A percentile compares a stretch with the other conserved stretches of the same genome.
Conservation (phyloP, 768 basidiomycete species). For the Pisolithus albus region DNA sequence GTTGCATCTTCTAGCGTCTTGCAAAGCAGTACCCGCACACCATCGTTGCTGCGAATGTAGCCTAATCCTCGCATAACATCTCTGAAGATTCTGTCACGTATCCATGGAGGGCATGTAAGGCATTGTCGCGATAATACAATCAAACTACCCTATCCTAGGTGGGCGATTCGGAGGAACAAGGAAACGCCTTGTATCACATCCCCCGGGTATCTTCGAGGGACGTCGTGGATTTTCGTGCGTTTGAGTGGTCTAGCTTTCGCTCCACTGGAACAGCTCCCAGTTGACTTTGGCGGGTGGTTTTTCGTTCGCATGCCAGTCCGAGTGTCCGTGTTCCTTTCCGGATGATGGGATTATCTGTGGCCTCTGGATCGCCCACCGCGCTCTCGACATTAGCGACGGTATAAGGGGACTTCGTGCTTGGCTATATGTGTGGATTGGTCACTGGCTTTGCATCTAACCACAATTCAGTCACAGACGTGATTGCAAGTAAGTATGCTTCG, state of each 20-base stretch:
- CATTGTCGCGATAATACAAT: slow-evolving; percentile 5
- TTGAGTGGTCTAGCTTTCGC: slow-evolving; percentile 11
- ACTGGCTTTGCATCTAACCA: too few species aligned
- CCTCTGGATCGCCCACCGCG: slow-evolving; percentile 4
- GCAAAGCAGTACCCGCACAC: slow-evolving; percentile 19
- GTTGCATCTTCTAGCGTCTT: slow-evolving; percentile 20
- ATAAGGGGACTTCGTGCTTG: neutral
- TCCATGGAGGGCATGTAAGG: slow-evolving; percentile 17
- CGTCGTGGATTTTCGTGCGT: slow-evolving; percentile 20
- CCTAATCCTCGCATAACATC: slow-evolving; percentile 14
- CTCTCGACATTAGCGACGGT: neutral
- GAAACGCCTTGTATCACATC: slow-evolving; percentile 25
- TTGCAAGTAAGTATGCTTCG: neutral
- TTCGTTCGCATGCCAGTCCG: slow-evolving; percentile 41
- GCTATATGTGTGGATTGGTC: too few species aligned
- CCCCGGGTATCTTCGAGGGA: slow-evolving; percentile 14
- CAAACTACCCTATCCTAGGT: slow-evolving; percentile 1
- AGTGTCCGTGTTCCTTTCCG: slow-evolving; percentile 28
- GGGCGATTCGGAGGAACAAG: slow-evolving; percentile 22
- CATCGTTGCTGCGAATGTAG: slow-evolving; percentile 23
- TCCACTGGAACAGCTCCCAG: slow-evolving; percentile 5
- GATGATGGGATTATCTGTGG: slow-evolving; percentile 3
- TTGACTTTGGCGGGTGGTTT: slow-evolving; percentile 30
- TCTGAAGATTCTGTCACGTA: slow-evolving; percentile 3
- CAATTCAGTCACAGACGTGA: neutral